Evolutionary conservation across 768 basidiomycete genomes (phyloP).

Genomic region (Hypholoma sublateritium): DNA sequence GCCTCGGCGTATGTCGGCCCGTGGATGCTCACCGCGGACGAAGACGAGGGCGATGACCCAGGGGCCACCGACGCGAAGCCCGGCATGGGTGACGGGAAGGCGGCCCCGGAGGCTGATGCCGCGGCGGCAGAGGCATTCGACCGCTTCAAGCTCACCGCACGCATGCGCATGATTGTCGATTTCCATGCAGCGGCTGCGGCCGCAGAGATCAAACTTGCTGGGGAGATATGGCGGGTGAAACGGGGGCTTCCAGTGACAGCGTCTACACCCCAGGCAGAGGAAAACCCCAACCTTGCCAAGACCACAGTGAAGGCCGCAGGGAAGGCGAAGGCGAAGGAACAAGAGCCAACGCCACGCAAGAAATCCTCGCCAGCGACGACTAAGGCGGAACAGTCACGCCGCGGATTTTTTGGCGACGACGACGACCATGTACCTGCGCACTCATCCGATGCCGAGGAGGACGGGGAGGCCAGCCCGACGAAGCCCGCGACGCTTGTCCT

Average conservation of each 20-base stretch:
- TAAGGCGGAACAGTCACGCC: neutral
- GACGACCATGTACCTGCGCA: neutral
- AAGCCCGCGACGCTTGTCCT: neutral
- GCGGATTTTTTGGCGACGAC: neutral
- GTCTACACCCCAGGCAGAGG: neutral
- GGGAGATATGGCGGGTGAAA: conserved; percentile 30
- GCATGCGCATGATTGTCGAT: conserved; percentile 47
- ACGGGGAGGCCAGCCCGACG: neutral
- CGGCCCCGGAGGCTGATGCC: conserved; percentile 30
- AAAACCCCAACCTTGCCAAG: too few species aligned
- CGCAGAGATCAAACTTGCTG: conserved; percentile 40
- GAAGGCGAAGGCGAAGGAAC: neutral
- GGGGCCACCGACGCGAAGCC: conserved; percentile 14
- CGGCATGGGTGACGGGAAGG: neutral
- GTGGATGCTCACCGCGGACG: conserved; percentile 29
- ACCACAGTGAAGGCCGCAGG: neutral
- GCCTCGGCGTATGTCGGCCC: conserved; percentile 36
- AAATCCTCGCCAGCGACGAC: neutral
- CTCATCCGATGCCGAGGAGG: neutral
- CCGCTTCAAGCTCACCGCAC: conserved; percentile 43
- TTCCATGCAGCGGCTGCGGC: conserved; percentile 48
- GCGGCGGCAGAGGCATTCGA: conserved; percentile 26
- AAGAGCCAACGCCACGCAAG: neutral
- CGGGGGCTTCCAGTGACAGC: conserved; percentile 25
- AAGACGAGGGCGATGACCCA: neutral